phyloP scores from a whole-genome alignment of 805 yeast species.

The Metschnikowia drakensbergensis region DNA sequence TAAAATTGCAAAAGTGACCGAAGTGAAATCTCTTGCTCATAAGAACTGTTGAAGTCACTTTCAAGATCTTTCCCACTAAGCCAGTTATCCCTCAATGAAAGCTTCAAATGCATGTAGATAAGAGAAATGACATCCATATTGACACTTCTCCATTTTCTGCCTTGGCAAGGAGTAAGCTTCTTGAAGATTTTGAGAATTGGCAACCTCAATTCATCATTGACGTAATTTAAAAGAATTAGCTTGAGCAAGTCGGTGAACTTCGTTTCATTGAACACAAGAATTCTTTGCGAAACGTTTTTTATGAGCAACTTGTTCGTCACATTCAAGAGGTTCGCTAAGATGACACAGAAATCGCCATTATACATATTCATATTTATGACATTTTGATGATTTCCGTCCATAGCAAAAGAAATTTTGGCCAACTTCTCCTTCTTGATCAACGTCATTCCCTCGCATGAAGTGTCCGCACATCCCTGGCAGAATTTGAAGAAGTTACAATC shows the following conservation, averaged over 20 bases:
- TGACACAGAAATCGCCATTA: conserved; percentile 45
- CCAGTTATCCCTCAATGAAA: conserved; percentile 82
- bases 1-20: conserved; percentile 76
- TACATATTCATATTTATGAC: conserved; percentile 26
- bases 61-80: conserved; percentile 75
- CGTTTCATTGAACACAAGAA: conserved; percentile 56
- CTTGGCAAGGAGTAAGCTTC: conserved; percentile 82
- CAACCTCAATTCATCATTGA: conserved; percentile 54
- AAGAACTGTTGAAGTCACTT: conserved; percentile 69
- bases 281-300: conserved; percentile 65
- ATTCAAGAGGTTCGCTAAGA: conserved; percentile 49
- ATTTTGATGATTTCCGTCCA: conserved; percentile 26
- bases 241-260: conserved; percentile 63
- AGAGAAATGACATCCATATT: conserved; percentile 93
- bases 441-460: conserved; percentile 13
- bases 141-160: conserved; percentile 87
- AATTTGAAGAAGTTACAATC: conserved; percentile 36
- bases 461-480: conserved; percentile 21
- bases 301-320: conserved; percentile 56
- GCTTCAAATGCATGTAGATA: conserved; percentile 70
- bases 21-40: conserved; percentile 81
- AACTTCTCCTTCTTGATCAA: conserved; percentile 32
- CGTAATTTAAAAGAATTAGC: conserved; percentile 52
- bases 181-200: conserved; percentile 74
- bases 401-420: conserved; percentile 23